Conservation (phyloP, 345 rosid species). For the Camelina neglecta region DNA sequence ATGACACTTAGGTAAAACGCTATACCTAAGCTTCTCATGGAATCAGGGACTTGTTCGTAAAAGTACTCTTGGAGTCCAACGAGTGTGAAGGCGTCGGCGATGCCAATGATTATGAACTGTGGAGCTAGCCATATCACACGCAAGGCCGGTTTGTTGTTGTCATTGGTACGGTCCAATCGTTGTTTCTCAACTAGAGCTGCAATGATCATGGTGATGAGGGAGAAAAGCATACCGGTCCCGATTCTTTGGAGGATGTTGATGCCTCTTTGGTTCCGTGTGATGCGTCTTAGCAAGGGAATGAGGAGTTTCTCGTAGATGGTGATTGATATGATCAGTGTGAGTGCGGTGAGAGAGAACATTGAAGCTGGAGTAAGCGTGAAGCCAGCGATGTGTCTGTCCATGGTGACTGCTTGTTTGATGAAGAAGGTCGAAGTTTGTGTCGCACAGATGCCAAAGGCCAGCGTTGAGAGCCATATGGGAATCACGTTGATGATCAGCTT, state of each 20-base stretch:
- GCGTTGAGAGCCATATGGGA: constrained; percentile 76
- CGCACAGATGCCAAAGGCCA: constrained; percentile 76
- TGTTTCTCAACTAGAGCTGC: constrained; percentile 81
- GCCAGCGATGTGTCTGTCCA: constrained; percentile 55
- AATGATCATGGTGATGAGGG: constrained; percentile 62
- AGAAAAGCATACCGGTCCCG: constrained; percentile 85
- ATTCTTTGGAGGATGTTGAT: constrained; percentile 86
- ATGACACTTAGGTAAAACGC: constrained; percentile 86
- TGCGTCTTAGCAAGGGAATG: constrained; percentile 46
- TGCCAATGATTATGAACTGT: constrained; percentile 70
- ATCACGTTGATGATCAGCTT: constrained; percentile 81
- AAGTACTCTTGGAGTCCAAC: constrained; percentile 95
- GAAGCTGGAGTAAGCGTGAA: constrained; percentile 60
- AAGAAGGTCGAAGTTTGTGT: constrained; percentile 87
- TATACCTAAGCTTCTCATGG: constrained; percentile 93
- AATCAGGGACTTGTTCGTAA: constrained; percentile 94
- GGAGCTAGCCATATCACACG: constrained; percentile 90
- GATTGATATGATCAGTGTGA: constrained; percentile 50
- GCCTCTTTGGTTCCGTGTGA: constrained; percentile 63
- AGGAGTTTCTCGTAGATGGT: constrained; percentile 55
- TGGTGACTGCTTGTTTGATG: constrained; percentile 74
- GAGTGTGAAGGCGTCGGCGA: constrained; percentile 77
- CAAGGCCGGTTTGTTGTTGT: constrained; percentile 52
- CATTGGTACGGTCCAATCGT: constrained; percentile 45
- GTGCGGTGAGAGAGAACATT: constrained; percentile 44